phyloP scores from a whole-genome alignment of 306 rosid genomes.

The Vigna trinervia region DNA sequence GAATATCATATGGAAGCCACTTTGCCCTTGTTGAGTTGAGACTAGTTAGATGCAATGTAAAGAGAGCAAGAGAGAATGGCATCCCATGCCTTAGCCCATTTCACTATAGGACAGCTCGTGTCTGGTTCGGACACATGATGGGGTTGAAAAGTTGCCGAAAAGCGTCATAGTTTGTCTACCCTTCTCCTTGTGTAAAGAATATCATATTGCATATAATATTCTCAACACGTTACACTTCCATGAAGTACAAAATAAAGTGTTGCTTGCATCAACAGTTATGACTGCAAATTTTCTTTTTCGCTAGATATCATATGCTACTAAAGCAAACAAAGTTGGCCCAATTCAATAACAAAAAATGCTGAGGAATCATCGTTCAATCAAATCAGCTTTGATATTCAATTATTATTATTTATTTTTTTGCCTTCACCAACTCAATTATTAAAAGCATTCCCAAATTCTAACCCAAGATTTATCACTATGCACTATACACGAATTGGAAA shows the following conservation, averaged over 20 bases:
- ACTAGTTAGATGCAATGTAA: constrained; percentile 64
- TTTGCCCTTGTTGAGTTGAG: constrained; percentile 34
- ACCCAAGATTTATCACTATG: constrained; percentile 6
- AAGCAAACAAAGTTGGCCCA: constrained; percentile 37
- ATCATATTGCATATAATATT: constrained; percentile 45
- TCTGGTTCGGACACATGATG: constrained; percentile 55
- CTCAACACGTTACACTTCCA: constrained; percentile 43
- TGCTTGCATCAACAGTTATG: constrained; percentile 42
- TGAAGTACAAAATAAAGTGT: constrained; percentile 37
- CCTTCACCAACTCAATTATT: constrained; percentile 26
- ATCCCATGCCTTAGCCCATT: constrained; percentile 60
- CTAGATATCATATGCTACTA: constrained; percentile 29
- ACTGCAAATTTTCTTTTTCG: constrained; percentile 1
- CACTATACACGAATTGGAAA: constrained; percentile 14
- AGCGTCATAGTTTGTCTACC: constrained; percentile 50
- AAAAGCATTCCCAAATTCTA: not conserved
- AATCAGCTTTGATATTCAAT: constrained; percentile 23
- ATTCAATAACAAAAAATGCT: not conserved
- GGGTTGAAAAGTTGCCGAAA: constrained; percentile 48
- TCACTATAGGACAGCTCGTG: constrained; percentile 57
- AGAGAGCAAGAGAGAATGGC: constrained; percentile 55
- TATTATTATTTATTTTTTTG: constrained; percentile 26
- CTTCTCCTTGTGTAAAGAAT: constrained; percentile 39
- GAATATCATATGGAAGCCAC: constrained; percentile 33
- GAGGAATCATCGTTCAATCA: constrained; percentile 32